Evolutionary conservation across 495 filamentous ascomycete species (phyloP).

Genomic region (Elaphomyces granulatus): DNA sequence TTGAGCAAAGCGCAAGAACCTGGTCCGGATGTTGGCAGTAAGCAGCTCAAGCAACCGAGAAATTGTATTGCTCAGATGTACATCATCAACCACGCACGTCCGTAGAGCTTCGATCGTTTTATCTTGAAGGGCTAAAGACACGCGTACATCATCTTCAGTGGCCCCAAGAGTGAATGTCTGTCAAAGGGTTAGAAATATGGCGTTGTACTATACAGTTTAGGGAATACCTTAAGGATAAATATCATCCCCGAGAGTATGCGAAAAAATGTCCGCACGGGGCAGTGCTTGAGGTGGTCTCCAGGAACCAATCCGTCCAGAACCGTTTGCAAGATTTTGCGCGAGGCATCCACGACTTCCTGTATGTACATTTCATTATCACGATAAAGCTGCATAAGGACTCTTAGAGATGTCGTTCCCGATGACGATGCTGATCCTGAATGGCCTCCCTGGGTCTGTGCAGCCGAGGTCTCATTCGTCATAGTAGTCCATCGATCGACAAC

Average conservation of each 20-base stretch:
- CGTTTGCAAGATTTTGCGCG: constrained; percentile 64
- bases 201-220: constrained; percentile 1
- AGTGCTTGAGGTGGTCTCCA: constrained; percentile 73
- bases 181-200: constrained; percentile 1
- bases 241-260: constrained; percentile 89
- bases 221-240: constrained; percentile 63
- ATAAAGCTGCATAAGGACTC: constrained; percentile 42
- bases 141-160: constrained; percentile 70
- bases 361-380: constrained; percentile 58
- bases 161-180: constrained; percentile 89
- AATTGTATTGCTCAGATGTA: constrained; percentile 87
- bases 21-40: constrained; percentile 55
- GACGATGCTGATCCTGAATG: constrained; percentile 25
- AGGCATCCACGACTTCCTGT: constrained; percentile 73
- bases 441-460: constrained; percentile 27
- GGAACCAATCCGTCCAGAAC: constrained; percentile 77
- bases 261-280: constrained; percentile 86
- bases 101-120: constrained; percentile 63
- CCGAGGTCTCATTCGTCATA: constrained; percentile 42
- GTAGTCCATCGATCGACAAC: constrained; percentile 86
- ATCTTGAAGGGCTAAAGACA: constrained; percentile 71
- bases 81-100: constrained; percentile 83
- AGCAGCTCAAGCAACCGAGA: constrained; percentile 80
- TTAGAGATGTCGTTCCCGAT: constrained; percentile 29
- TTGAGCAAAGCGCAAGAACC: constrained; percentile 49